Conservation (phyloP, 805 yeast genomes). For the baker's yeast (Saccharomyces cerevisiae) region DNA sequence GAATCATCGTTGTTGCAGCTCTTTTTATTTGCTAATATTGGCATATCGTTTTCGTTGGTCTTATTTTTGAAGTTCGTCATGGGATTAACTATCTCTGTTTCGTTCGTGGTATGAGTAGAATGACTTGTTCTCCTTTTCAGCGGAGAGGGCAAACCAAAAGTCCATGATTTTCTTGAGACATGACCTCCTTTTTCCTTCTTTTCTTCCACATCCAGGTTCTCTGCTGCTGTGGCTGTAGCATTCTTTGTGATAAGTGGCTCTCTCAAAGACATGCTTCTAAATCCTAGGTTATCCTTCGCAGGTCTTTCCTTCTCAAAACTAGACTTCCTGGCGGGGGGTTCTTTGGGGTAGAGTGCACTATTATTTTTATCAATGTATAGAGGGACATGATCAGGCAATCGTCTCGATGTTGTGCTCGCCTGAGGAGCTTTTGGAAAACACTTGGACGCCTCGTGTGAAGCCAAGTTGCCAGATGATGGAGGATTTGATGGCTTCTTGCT, state of each 20-base stretch:
- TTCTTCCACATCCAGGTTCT: not conserved
- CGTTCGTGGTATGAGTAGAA: not conserved
- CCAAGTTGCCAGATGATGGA: not conserved
- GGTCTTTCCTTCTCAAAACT: slow-evolving; percentile 46
- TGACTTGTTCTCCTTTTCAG: not conserved
- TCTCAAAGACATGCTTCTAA: slow-evolving; percentile 32
- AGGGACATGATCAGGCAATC: not conserved
- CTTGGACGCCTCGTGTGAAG: not conserved
- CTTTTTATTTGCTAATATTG: not conserved
- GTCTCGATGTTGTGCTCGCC: not conserved
- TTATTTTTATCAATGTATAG: not conserved
- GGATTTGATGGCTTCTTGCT: not conserved
- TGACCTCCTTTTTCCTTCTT: not conserved
- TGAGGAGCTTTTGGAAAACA: not conserved
- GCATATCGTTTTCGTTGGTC: not conserved
- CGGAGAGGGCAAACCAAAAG: not conserved
- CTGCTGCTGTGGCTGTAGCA: not conserved
- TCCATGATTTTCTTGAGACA: not conserved
- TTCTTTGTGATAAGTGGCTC: slow-evolving; percentile 7
- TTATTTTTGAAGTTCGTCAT: not conserved
- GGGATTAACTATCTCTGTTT: not conserved
- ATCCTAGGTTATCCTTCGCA: slow-evolving; percentile 27
- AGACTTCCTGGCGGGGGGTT: slow-evolving; percentile 38
- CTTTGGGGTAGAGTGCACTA: slow-evolving; percentile 28
- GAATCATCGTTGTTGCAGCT: not conserved